phyloP scores from a whole-genome alignment of 2,329 filamentous ascomycete genomes.

The Colletotrichum higginsianum region DNA sequence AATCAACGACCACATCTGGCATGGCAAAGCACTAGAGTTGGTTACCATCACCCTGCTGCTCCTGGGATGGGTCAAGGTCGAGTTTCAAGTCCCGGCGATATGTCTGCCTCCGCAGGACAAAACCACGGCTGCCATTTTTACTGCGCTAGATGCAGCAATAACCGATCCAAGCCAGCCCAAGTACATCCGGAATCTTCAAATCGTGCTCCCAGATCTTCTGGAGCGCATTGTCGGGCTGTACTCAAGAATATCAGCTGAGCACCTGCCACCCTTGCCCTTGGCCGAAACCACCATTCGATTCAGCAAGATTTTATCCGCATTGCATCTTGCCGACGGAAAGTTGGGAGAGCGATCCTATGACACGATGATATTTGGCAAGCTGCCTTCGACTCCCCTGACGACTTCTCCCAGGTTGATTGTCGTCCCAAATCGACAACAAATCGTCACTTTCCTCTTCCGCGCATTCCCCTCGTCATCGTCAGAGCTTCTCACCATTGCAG shows the following conservation, averaged over 20 bases:
- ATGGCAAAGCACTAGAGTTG: slow-evolving; percentile 93
- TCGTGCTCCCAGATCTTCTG: slow-evolving; percentile 79
- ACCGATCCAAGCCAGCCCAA: slow-evolving; percentile 64
- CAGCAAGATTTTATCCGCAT: slow-evolving; percentile 76
- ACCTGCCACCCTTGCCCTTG: slow-evolving; percentile 78
- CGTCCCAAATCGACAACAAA: slow-evolving; percentile 72
- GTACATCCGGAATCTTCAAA: slow-evolving; percentile 68
- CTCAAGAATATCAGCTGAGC: slow-evolving; percentile 78
- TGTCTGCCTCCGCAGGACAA: slow-evolving; percentile 68
- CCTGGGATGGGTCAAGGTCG: slow-evolving; percentile 85
- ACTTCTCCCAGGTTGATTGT: slow-evolving; percentile 71
- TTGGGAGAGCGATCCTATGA: slow-evolving; percentile 73
- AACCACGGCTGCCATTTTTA: slow-evolving; percentile 45
- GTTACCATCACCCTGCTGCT: slow-evolving; percentile 87
- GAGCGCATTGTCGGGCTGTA: slow-evolving; percentile 84
- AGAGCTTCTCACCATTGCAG: slow-evolving; percentile 79
- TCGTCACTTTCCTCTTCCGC: slow-evolving; percentile 75
- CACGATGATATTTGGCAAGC: slow-evolving; percentile 75
- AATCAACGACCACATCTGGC: slow-evolving; percentile 95
- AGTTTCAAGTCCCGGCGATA: slow-evolving; percentile 81
- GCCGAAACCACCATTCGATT: slow-evolving; percentile 83
- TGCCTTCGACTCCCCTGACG: slow-evolving; percentile 65
- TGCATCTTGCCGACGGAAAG: slow-evolving; percentile 76
- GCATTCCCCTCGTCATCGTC: slow-evolving; percentile 79
- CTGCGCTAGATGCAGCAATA: slow-evolving; percentile 46